Base-by-base conservation (phyloP, 2,329 filamentous ascomycete genomes). In the Pseudodiploospora longispora region DNA sequence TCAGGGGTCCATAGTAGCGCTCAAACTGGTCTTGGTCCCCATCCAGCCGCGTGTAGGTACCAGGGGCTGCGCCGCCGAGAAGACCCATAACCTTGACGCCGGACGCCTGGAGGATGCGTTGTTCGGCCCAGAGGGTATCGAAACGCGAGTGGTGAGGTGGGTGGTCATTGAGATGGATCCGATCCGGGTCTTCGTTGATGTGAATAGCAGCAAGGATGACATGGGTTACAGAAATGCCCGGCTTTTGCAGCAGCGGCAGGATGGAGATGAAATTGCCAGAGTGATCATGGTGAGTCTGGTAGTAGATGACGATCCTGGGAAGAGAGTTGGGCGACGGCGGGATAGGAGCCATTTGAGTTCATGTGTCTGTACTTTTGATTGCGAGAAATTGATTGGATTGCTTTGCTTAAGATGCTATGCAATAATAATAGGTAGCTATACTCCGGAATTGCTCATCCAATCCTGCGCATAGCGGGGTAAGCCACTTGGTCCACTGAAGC, bases 171-270 rank as follows among this genome's bases (percentile, higher is more conserved):
- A 95, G 76, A 0, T 82, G 87, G 54, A 91, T 75, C 47, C 79
- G 72, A 6, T 71, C 71, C 1, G 85, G 80, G 19, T 67, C 65
- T 5, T 75, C 71, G 61, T 93, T 90, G 54, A 96, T 69, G 64
- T 96, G 90, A 47, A 96, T 80, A 9, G 90, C 89, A 5, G 87
- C 87, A 40, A 96, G 67, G 54, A 95, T 90, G 47, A 95, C 73
- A 65, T 96, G 90, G 0, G 90, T 95, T 28, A 76, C 59, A 33
- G 70, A 61, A 49, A 78, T 72, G 44, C 62, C 60, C 5, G 69
- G 57, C 38, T 71, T 63, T 10, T 62, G 68, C 51, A 79, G 58
- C 44, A 80, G 65, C 1, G 74, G 74, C 3, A 78, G 66, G 47
- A 77, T 64, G 4, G 75, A 77, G 50, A 80, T 70, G 47, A 69